Percentiles rank a stretch among this genome's conserved stretches.
phyloP scores from a whole-genome alignment of 129 eudicot species.

The Chrysanthemum seticuspe region DNA sequence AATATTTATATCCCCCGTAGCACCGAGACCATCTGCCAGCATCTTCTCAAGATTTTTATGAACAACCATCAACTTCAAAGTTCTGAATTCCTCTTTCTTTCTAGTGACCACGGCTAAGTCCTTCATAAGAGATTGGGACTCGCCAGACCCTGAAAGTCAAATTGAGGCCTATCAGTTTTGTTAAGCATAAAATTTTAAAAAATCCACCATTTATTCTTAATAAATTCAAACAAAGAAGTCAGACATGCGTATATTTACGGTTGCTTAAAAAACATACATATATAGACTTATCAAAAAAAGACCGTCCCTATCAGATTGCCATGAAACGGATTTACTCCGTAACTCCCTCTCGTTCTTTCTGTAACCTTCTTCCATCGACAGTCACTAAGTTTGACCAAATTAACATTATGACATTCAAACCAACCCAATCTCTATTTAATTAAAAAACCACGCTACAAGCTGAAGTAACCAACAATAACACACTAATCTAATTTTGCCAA shows the following conservation, averaged over 20 bases:
- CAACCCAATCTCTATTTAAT: background rate
- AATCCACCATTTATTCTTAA: background rate
- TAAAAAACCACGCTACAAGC: background rate
- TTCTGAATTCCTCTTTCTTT: conserved; percentile 48
- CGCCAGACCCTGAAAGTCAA: conserved; percentile 83
- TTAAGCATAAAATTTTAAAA: background rate
- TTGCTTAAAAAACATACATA: conserved; percentile 1
- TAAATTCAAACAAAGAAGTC: background rate
- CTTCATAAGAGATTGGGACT: conserved; percentile 79
- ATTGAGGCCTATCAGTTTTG: conserved; percentile 26
- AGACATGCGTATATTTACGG: conserved; percentile 10
- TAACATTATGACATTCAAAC: background rate
- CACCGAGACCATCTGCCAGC: conserved; percentile 82
- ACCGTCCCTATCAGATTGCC: too few relatives aligned
- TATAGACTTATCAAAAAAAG: background rate
- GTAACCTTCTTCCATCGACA: background rate
- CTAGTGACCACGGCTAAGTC: conserved; percentile 48
- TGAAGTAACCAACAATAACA: conserved; percentile 4
- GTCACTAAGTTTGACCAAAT: background rate
- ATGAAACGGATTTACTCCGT: too few relatives aligned
- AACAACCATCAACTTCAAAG: conserved; percentile 70
- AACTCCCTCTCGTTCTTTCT: background rate
- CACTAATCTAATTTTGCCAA: background rate
- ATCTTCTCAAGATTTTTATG: conserved; percentile 52
- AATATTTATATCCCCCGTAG: conserved; percentile 66